Conservation (phyloP, 2,329 filamentous ascomycete genomes). For the Arthroderma sp. region DNA sequence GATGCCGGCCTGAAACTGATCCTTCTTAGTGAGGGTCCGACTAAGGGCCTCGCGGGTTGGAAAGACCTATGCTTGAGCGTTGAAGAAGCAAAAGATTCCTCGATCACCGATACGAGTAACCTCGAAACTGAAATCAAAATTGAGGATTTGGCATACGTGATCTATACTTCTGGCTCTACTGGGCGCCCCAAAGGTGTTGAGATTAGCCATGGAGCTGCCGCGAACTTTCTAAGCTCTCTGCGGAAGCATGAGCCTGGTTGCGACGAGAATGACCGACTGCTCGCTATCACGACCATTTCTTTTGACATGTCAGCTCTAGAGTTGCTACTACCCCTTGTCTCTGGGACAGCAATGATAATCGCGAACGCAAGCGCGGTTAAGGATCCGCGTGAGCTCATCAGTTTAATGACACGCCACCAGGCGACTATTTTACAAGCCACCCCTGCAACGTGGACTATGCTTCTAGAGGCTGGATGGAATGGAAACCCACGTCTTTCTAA, state of each 20-base stretch:
- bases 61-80: background rate
- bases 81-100: background rate
- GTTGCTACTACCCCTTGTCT: too few species aligned
- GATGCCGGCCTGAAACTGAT: background rate
- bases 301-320: background rate
- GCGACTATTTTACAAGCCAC: too few species aligned
- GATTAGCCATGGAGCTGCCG: background rate
- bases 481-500: constrained; percentile 1
- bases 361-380: too few species aligned
- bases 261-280: background rate
- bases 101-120: background rate
- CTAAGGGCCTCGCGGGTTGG: background rate
- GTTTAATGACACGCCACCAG: too few species aligned
- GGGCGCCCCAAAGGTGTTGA: background rate
- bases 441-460: too few species aligned
- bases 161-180: background rate
- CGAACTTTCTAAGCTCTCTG: background rate
- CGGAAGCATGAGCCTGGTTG: constrained; percentile 1
- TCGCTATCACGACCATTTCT: background rate
- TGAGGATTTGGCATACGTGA: background rate
- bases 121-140: background rate
- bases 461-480: background rate
- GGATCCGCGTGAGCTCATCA: too few species aligned
- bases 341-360: too few species aligned
- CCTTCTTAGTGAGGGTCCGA: background rate